Conservation (phyloP, 148 eudicot species). For the Fallopia convolvulus region DNA sequence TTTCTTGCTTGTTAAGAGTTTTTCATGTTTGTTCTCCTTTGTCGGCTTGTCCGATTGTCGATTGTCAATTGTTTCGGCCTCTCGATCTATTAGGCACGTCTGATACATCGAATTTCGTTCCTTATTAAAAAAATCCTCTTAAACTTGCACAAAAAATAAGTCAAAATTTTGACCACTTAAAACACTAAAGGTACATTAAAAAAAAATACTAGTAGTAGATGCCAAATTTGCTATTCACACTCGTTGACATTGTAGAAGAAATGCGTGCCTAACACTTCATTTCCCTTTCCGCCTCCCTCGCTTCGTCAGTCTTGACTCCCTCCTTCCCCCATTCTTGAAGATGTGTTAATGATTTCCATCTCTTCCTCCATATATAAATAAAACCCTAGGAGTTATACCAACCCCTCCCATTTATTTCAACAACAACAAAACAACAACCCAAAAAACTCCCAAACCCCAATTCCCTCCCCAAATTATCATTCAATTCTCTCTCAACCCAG, state of each 20-base stretch:
- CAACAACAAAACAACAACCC: neutral
- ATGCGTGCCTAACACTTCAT: neutral
- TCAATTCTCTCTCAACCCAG: too few relatives aligned
- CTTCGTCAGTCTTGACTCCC: too few relatives aligned
- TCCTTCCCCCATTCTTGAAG: too few relatives aligned
- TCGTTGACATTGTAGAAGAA: neutral
- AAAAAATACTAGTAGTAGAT: neutral
- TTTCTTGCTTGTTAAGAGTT: too few relatives aligned
- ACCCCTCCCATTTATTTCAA: neutral
- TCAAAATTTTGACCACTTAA: neutral
- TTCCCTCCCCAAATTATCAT: neutral
- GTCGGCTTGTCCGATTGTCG: too few relatives aligned
- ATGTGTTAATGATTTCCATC: neutral
- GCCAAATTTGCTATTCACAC: neutral
- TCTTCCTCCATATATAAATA: neutral
- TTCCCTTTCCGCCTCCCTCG: neutral
- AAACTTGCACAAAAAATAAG: neutral
- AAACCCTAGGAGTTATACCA: neutral
- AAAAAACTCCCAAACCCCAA: neutral
- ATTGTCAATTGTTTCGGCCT: too few relatives aligned
- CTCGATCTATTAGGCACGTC: too few relatives aligned
- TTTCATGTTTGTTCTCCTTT: too few relatives aligned
- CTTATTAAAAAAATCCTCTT: neutral
- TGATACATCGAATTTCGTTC: too few relatives aligned
- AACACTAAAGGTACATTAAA: neutral